phyloP scores from a whole-genome alignment of 805 yeast species.

The Saitoella complicata region DNA sequence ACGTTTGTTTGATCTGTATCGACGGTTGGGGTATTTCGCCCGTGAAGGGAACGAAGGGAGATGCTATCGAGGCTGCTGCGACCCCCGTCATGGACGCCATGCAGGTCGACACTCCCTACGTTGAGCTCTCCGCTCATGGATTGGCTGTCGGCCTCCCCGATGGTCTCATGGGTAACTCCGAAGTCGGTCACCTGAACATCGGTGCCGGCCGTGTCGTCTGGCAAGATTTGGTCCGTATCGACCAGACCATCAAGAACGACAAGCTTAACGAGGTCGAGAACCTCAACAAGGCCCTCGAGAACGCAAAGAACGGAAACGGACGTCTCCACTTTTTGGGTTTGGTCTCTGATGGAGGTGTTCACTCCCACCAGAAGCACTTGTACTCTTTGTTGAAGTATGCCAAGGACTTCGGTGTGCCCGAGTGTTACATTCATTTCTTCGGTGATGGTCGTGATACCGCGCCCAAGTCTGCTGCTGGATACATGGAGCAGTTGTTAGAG shows the following conservation, averaged over 20 bases:
- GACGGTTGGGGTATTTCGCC: constrained; percentile 2
- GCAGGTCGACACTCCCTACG: constrained; percentile 6
- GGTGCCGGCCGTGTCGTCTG: constrained; percentile 16
- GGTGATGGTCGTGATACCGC: constrained; percentile 16
- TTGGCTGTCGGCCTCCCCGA: constrained; percentile 14
- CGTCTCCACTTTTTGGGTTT: constrained; percentile 13
- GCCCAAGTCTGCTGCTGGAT: constrained; percentile 12
- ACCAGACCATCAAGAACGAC: constrained; percentile 12
- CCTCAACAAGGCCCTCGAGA: constrained; percentile 8
- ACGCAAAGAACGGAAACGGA: constrained; percentile 9
- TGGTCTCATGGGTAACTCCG: constrained; percentile 16
- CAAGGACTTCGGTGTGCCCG: constrained; percentile 9
- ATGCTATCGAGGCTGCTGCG: constrained; percentile 13
- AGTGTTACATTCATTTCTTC: constrained; percentile 13
- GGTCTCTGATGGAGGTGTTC: constrained; percentile 14
- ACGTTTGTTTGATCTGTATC: too few species aligned
- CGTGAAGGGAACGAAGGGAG: neutral
- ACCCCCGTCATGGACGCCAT: constrained; percentile 13
- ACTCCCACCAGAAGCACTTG: constrained; percentile 15
- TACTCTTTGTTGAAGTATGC: constrained; percentile 12
- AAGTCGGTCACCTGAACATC: constrained; percentile 15
- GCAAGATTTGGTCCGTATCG: constrained; percentile 16
- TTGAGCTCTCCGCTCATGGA: constrained; percentile 13
- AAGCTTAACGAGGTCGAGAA: constrained; percentile 8
- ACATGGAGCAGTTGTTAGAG: constrained; percentile 10